Conservation (phyloP, 2,329 filamentous ascomycete genomes). For the Fusarium dlaminii region DNA sequence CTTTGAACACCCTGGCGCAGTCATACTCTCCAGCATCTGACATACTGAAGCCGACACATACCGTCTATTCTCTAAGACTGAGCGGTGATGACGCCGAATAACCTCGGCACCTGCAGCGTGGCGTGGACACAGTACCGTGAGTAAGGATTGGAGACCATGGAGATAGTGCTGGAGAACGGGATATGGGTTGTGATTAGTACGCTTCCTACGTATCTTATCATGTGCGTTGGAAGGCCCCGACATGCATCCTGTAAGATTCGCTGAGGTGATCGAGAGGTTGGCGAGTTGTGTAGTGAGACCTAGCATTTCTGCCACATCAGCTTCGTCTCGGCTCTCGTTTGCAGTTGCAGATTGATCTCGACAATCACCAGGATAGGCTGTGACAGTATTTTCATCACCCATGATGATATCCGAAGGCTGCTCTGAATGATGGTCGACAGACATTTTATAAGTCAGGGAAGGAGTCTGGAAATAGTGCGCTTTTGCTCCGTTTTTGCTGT, state of each 20-base stretch:
- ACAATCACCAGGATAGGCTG: not conserved
- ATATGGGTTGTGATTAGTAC: not conserved
- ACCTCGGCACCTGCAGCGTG: no score
- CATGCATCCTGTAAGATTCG: not conserved
- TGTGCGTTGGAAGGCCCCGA: fast-evolving
- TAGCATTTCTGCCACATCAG: fast-evolving
- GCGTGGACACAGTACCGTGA: not conserved
- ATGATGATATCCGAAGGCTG: not conserved
- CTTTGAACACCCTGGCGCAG: not conserved
- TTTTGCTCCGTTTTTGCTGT: no score
- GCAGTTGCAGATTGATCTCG: fast-evolving
- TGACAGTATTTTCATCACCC: fast-evolving
- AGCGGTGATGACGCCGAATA: not conserved
- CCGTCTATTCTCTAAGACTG: not conserved
- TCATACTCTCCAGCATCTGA: not conserved
- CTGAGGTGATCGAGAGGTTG: not conserved
- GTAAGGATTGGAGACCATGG: not conserved
- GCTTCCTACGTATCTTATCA: not conserved
- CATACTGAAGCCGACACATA: not conserved
- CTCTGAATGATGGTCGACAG: no score
- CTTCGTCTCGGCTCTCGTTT: not conserved
- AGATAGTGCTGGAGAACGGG: fast-evolving
- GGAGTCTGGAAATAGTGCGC: fast-evolving
- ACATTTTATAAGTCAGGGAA: not conserved
- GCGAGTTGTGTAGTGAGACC: fast-evolving